Conservation (phyloP, 441 rosid genomes). For the Hura crepitans region DNA sequence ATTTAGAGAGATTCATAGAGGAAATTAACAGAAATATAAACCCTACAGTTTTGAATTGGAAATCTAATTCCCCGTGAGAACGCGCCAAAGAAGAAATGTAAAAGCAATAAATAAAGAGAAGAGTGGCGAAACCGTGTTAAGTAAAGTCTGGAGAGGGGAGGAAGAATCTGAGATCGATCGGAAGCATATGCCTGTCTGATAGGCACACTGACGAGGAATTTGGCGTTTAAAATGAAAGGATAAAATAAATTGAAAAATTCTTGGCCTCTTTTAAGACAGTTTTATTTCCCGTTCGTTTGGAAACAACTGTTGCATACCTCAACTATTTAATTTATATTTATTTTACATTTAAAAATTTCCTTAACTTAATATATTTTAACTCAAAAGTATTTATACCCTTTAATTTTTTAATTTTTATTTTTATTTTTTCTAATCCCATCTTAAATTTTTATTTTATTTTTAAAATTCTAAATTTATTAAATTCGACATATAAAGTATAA, state of each 20-base stretch:
- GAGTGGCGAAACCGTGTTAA: slow-evolving; percentile 5
- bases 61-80: not conserved
- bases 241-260: not conserved
- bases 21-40: not conserved
- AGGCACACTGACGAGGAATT: not conserved
- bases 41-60: slow-evolving; percentile 13
- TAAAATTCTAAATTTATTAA: too few species aligned
- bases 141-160: not conserved
- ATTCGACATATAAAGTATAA: too few species aligned
- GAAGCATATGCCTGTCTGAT: not conserved
- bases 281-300: not conserved
- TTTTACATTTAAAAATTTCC: too few species aligned
- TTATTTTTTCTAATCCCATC: too few species aligned
- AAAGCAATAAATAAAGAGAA: not conserved
- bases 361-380: too few species aligned
- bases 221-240: not conserved
- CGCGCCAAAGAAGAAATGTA: slow-evolving; percentile 7
- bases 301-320: too few species aligned
- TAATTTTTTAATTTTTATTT: too few species aligned
- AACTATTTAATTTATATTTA: too few species aligned
- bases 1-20: not conserved
- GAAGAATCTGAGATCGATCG: slow-evolving; percentile 4
- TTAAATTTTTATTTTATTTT: too few species aligned
- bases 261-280: not conserved
- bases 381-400: too few species aligned